Conservation (phyloP, 306 rosid genomes). For the Cucurbita pepo region DNA sequence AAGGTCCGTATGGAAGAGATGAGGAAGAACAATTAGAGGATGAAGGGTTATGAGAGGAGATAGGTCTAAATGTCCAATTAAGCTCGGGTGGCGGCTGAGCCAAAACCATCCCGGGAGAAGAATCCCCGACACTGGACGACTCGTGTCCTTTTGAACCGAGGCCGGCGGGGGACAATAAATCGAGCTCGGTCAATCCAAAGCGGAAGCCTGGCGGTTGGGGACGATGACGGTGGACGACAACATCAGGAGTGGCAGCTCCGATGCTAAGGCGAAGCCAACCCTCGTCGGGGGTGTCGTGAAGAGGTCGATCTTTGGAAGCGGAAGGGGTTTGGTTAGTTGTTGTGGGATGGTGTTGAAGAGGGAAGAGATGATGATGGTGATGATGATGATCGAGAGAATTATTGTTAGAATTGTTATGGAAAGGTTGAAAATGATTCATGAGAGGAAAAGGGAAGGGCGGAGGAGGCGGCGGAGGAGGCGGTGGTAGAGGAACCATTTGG, state of each 20-base stretch:
- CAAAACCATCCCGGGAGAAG: constrained; percentile 6
- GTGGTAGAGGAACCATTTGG: neutral
- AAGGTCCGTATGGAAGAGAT: constrained; percentile 30
- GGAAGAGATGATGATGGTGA: neutral
- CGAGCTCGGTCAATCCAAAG: neutral
- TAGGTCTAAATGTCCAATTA: constrained; percentile 54
- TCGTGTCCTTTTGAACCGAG: neutral
- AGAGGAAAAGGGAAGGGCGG: neutral
- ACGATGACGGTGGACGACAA: neutral
- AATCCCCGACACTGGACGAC: neutral
- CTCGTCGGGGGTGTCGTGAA: neutral
- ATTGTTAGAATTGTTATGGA: neutral
- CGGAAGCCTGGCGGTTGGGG: neutral
- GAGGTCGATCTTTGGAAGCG: neutral
- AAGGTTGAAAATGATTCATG: neutral
- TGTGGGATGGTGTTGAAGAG: neutral
- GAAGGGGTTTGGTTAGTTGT: neutral
- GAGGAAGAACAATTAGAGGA: constrained; percentile 28
- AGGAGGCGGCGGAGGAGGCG: neutral
- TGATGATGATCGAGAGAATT: neutral
- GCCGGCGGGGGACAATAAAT: neutral
- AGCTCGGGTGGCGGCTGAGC: constrained; percentile 17
- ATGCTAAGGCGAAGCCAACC: neutral
- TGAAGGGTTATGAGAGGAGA: constrained; percentile 12
- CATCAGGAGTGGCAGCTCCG: neutral